phyloP scores from a whole-genome alignment of 2,329 filamentous ascomycete species.

The Whalleya microplaca region DNA sequence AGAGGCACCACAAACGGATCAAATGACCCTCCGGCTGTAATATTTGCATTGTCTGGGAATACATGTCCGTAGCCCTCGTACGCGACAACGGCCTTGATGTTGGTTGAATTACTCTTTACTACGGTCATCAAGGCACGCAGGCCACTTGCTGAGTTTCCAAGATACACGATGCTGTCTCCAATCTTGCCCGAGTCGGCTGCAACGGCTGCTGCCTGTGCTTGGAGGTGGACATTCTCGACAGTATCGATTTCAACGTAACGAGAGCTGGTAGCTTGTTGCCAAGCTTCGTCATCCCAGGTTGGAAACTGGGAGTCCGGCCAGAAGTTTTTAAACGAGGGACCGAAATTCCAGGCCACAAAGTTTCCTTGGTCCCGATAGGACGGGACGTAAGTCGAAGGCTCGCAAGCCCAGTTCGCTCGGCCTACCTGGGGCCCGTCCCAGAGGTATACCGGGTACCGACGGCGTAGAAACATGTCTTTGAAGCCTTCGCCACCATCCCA shows the following conservation, averaged over 20 bases:
- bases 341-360: conserved; percentile 43
- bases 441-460: conserved; percentile 43
- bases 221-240: conserved; percentile 37
- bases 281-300: conserved; percentile 34
- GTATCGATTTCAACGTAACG: conserved; percentile 43
- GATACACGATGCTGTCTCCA: conserved; percentile 37
- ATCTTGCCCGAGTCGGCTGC: conserved; percentile 40
- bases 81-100: conserved; percentile 41
- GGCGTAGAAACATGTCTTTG: conserved; percentile 44
- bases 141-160: conserved; percentile 41
- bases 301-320: conserved; percentile 43
- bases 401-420: conserved; percentile 43
- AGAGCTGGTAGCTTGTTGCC: conserved; percentile 39
- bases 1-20: conserved; percentile 31
- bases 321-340: conserved; percentile 35
- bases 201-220: conserved; percentile 39
- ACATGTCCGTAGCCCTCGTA: conserved; percentile 33
- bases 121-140: conserved; percentile 40
- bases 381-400: conserved; percentile 34
- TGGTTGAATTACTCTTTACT: conserved; percentile 39
- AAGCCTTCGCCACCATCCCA: conserved; percentile 45
- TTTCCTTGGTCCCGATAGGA: conserved; percentile 41
- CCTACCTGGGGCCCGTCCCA: conserved; percentile 43
- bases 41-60: conserved; percentile 31
- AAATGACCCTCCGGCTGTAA: conserved; percentile 27